These are phyloP conservation scores for Fusarium abutilonis DNA, from an alignment of 2,329 filamentous ascomycete genomes.

Conservation along the genomic window DNA sequence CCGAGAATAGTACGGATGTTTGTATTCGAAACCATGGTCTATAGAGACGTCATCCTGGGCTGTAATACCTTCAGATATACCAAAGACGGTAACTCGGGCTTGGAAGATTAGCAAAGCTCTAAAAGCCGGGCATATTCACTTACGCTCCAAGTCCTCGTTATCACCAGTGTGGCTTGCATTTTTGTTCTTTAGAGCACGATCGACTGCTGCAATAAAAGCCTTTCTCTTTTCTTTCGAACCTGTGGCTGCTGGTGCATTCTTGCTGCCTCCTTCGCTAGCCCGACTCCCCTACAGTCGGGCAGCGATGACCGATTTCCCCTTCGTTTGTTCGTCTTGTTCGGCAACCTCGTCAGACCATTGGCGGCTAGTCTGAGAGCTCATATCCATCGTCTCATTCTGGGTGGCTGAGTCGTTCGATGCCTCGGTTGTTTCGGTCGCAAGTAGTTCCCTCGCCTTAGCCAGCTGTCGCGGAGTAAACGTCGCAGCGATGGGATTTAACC, in stretches of 20 bases:
- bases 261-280: background rate
- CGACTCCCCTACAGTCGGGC: constrained; percentile 22
- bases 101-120: constrained; percentile 20
- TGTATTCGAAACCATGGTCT: constrained; percentile 40
- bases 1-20: constrained; percentile 54
- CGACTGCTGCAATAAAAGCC: constrained; percentile 38
- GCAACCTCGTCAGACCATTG: constrained; percentile 48
- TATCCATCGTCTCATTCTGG: constrained; percentile 8
- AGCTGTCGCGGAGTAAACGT: constrained; percentile 61
- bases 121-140: constrained; percentile 7
- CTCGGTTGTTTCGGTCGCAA: constrained; percentile 25
- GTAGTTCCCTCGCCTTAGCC: constrained; percentile 27
- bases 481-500: constrained; percentile 65
- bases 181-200: constrained; percentile 33
- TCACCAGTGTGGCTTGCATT: background rate
- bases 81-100: constrained; percentile 35
- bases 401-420: constrained; percentile 21
- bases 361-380: constrained; percentile 32
- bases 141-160: constrained; percentile 23
- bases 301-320: constrained; percentile 1
- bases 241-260: background rate
- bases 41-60: constrained; percentile 31
- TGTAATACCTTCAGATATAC: constrained; percentile 34
- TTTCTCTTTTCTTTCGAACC: constrained; percentile 27
- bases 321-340: constrained; percentile 37